Base-by-base conservation (phyloP, 495 filamentous ascomycete species). In the Aspergillus ostianus region DNA sequence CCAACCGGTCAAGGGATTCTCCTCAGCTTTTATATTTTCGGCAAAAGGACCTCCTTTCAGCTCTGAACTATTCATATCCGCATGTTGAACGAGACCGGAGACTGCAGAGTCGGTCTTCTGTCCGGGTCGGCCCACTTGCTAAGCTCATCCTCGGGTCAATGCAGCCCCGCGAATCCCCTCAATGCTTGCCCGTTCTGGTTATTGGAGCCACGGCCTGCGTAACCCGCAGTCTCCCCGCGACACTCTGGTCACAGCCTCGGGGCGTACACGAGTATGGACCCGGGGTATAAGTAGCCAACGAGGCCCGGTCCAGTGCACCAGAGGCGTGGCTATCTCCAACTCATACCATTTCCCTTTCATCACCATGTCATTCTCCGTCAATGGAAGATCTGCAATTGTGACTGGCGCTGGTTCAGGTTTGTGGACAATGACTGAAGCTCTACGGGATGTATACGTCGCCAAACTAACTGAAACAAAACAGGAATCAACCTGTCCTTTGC, bases 321-420 rank as follows among this genome's bases (percentile, higher is more conserved):
- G 47, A 20, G 21, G 47, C 47, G 47, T 21, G 0, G 18, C 18
- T 49, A 21, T 63, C 66, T 61, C 61, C 61, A 45, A 53, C 19
- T 46, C 50, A 17, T 53, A 5, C 17, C 50, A 27, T 26, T 17
- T 7, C 8, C 21, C 15, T n/a, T 17, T 26, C 10, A 20, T 23
- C 57, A 65, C 19, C n/a, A 77, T 77, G 73, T 68, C 77, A 15
- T 53, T 82, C 56, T 77, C 79, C 13, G 80, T 89, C 12, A 57
- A 78, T 53, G 86, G 85, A 50, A 86, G 84, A 72, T 80, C 79
- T 45, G 87, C 87, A n/a, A 85, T 90, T 56, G 73, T 90, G 20
- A 90, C 87, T 27, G 87, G 87, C 7, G 87, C 85, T 46, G 87
- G 87, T 56, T 90, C 87, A 55, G 87, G 87, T 86, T 74, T 55